Percentiles rank a stretch among this genome's conserved stretches.
Evolutionary conservation across 768 basidiomycete species (phyloP).

Genomic region (Mycena venus): DNA sequence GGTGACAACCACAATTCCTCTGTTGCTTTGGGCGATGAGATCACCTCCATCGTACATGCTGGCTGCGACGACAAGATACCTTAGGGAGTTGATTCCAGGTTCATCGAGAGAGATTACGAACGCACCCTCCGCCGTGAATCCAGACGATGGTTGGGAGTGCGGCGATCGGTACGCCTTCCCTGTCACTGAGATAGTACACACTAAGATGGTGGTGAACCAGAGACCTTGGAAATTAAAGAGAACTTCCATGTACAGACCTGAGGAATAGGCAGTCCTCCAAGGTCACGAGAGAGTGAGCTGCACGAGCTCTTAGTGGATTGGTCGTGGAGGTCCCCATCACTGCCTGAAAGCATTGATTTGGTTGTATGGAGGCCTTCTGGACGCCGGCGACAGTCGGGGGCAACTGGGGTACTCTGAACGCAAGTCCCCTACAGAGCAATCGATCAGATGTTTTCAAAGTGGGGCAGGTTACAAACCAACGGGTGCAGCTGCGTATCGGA

Average conservation of each 20-base stretch:
- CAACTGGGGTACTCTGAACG: constrained; percentile 29
- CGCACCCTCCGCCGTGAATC: constrained; percentile 16
- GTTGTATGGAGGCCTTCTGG: constrained; percentile 30
- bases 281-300: neutral
- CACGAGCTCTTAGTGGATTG: constrained; percentile 25
- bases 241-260: neutral
- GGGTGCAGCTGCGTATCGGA: constrained; percentile 53
- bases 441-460: constrained; percentile 35
- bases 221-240: too few relatives aligned
- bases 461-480: neutral
- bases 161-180: neutral
- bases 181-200: constrained; percentile 9
- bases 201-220: neutral
- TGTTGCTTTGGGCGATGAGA: constrained; percentile 49
- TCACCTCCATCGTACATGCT: constrained; percentile 47
- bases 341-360: constrained; percentile 36
- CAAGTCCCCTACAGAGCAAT: constrained; percentile 35
- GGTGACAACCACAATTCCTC: constrained; percentile 51
- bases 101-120: neutral
- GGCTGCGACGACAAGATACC: constrained; percentile 48
- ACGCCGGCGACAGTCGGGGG: constrained; percentile 21
- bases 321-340: constrained; percentile 30
- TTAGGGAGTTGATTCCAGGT: constrained; percentile 32
- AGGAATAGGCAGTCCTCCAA: constrained; percentile 30
- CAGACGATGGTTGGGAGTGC: constrained; percentile 1